Conservation (phyloP, 2,329 filamentous ascomycete genomes). For the Tolypocladium ovalisporum region DNA sequence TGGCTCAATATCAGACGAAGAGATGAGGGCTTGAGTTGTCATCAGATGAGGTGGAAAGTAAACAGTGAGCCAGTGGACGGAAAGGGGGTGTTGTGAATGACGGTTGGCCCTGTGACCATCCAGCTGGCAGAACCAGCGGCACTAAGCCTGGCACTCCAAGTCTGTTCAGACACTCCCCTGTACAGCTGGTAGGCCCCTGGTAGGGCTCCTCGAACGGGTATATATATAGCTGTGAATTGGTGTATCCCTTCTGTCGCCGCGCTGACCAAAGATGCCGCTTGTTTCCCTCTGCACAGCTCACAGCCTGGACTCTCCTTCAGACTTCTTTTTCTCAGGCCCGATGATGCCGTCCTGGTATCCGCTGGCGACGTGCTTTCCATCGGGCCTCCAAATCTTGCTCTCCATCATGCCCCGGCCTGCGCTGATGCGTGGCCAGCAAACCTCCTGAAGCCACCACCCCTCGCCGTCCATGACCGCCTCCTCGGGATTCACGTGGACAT, state of each 20-base stretch:
- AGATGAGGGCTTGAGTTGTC: background rate
- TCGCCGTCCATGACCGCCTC: conserved; percentile 35
- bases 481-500: conserved; percentile 37
- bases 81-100: background rate
- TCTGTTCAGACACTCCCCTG: background rate
- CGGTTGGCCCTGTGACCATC: background rate
- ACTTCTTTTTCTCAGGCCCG: conserved; percentile 13
- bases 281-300: conserved; percentile 4
- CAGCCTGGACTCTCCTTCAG: conserved; percentile 12
- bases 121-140: background rate
- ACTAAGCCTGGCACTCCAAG: background rate
- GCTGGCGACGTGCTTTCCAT: conserved; percentile 40
- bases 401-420: conserved; percentile 36
- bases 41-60: background rate
- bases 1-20: background rate
- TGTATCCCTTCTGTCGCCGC: background rate
- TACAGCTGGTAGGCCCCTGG: background rate
- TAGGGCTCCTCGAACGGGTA: background rate
- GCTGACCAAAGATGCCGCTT: background rate
- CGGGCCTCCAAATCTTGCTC: conserved; percentile 42
- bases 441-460: conserved; percentile 45
- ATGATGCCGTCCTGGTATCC: conserved; percentile 43
- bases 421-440: conserved; percentile 33
- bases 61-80: background rate
- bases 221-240: background rate